A percentile compares a stretch with the other conserved stretches of the same genome.
Conservation (phyloP, 306 rosid genomes). For the Acacia confusa region DNA sequence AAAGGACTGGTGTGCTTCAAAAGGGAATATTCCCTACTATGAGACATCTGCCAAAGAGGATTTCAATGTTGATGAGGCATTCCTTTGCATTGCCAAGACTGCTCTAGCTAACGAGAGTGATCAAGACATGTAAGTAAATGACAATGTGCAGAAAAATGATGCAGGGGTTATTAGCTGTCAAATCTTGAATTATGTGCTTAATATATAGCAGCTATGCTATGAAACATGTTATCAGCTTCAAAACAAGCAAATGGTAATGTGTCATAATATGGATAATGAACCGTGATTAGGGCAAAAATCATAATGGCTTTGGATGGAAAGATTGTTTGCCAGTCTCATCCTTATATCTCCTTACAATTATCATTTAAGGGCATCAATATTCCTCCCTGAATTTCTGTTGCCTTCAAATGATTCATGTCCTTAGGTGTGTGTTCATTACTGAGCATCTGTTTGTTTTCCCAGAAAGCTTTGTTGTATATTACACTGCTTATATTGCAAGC, state of each 20-base stretch:
- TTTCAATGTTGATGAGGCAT: conserved; percentile 83
- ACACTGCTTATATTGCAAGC: not conserved
- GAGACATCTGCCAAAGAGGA: conserved; percentile 97
- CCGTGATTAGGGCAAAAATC: not conserved
- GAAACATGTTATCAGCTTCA: not conserved
- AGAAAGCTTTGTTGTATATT: not conserved
- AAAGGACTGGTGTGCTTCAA: conserved; percentile 85
- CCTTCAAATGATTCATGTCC: not conserved
- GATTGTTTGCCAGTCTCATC: not conserved
- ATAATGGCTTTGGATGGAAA: not conserved
- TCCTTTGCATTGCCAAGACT: conserved; percentile 79
- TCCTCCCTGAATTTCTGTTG: not conserved
- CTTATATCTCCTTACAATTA: not conserved
- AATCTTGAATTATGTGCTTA: not conserved
- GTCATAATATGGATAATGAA: not conserved
- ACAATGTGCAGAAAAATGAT: not conserved
- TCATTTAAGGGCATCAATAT: not conserved
- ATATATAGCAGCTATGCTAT: not conserved
- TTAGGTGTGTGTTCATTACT: not conserved
- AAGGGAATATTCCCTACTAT: conserved; percentile 83
- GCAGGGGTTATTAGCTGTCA: not conserved
- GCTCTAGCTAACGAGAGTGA: conserved; percentile 81
- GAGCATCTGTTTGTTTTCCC: not conserved
- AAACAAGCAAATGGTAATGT: not conserved
- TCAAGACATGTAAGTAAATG: conserved; percentile 75